Evolutionary conservation across 1,139 yeast genomes (phyloP).

Genomic region (Hemisphaericaspora xylofermentans): DNA sequence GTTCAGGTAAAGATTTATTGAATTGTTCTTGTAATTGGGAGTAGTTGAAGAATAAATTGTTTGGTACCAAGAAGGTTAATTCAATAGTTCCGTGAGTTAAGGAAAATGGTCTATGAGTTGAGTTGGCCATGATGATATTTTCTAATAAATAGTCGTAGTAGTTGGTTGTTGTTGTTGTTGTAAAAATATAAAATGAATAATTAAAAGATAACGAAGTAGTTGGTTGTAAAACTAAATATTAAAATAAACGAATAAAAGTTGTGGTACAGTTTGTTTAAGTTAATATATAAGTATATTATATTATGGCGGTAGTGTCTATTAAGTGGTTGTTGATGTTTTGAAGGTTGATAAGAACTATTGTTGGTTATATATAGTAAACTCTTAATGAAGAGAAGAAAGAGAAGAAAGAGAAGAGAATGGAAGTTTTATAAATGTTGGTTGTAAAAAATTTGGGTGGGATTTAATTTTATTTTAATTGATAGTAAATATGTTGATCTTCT

Average conservation of each 20-base stretch:
- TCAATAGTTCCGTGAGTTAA: slow-evolving; percentile 85
- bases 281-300: background rate
- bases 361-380: background rate
- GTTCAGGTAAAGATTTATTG: slow-evolving; percentile 69
- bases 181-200: background rate
- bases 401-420: background rate
- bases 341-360: background rate
- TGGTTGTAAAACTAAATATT: too few species aligned
- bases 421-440: slow-evolving; percentile 1
- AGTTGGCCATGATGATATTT: slow-evolving; percentile 3
- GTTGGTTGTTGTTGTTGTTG: background rate
- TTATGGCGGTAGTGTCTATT: background rate
- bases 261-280: background rate
- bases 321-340: background rate
- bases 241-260: background rate
- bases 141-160: background rate
- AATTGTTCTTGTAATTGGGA: slow-evolving; percentile 90
- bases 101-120: slow-evolving; percentile 62
- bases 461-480: background rate
- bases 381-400: background rate
- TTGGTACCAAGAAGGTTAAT: slow-evolving; percentile 84
- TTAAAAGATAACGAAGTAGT: too few species aligned
- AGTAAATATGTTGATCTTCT: background rate
- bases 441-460: background rate
- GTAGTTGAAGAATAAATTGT: slow-evolving; percentile 73